Conservation (phyloP, 257 asterid species). For the Nicotiana knightiana region DNA sequence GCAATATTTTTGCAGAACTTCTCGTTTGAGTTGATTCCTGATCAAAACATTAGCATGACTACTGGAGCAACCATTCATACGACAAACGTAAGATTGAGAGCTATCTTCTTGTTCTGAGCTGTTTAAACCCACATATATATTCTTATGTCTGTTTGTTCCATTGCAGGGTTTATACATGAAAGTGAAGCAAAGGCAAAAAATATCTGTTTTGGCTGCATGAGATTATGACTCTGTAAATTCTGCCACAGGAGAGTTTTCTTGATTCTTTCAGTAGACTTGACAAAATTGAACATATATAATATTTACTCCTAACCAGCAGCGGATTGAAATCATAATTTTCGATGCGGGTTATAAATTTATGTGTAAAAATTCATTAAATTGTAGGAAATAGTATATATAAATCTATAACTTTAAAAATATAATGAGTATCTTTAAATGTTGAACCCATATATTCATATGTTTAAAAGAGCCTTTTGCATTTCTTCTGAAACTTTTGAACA, state of each 20-base stretch:
- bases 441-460: no score
- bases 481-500: no score
- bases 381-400: no score
- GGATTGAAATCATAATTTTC: no score
- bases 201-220: slow-evolving; percentile 22
- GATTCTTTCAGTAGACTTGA: neutral
- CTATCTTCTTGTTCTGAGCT: neutral
- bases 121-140: neutral
- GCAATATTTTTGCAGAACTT: slow-evolving; percentile 66
- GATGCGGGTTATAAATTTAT: no score
- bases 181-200: slow-evolving; percentile 50
- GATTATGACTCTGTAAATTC: neutral
- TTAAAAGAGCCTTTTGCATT: no score
- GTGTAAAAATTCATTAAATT: no score
- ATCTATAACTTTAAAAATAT: no score
- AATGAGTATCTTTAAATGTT: no score
- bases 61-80: slow-evolving; percentile 99
- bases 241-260: neutral
- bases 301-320: neutral
- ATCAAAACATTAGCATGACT: slow-evolving; percentile 87
- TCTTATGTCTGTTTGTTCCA: neutral
- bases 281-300: neutral
- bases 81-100: slow-evolving; percentile 49
- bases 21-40: slow-evolving; percentile 66
- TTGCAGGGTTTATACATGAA: slow-evolving; percentile 94